Percentiles rank a stretch among this genome's conserved stretches.
These are phyloP conservation scores for Zasmidium citrigriseum DNA, from an alignment of 2,329 filamentous ascomycete species.

Conservation along the genomic window DNA sequence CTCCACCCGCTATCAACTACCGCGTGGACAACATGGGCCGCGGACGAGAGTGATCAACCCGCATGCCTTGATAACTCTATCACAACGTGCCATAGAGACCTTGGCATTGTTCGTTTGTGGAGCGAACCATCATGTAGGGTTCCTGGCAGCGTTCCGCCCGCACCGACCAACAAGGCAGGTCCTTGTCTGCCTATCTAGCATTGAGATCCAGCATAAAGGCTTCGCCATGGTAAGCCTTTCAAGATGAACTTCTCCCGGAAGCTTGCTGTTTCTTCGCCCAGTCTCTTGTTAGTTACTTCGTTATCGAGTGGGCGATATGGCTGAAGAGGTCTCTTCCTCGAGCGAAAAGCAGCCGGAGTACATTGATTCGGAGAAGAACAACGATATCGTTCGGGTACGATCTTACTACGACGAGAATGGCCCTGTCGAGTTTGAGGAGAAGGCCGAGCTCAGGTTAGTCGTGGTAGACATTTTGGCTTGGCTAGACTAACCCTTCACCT, in stretches of 20 bases:
- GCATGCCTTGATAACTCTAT: background rate
- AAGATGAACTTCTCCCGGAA: background rate
- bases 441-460: constrained; percentile 20
- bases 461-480: background rate
- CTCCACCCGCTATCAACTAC: background rate
- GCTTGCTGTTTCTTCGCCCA: background rate
- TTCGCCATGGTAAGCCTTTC: background rate
- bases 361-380: constrained; percentile 3
- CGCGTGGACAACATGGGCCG: background rate
- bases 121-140: background rate
- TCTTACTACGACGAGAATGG: constrained; percentile 19
- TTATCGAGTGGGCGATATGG: background rate
- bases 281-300: background rate
- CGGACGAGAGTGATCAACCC: background rate
- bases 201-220: background rate
- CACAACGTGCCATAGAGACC: background rate
- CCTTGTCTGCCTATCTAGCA: background rate
- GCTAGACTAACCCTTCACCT: background rate
- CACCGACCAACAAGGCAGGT: background rate
- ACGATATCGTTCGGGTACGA: constrained; percentile 12
- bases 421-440: constrained; percentile 24
- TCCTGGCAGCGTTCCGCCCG: background rate
- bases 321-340: background rate
- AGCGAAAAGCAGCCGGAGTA: constrained; percentile 1
- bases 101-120: background rate